Evolutionary conservation across 371 early-diverging fungal genomes (phyloP), one percentile per base, ranked within the genome.

Genomic region (Haplosporangium sp.): DNA sequence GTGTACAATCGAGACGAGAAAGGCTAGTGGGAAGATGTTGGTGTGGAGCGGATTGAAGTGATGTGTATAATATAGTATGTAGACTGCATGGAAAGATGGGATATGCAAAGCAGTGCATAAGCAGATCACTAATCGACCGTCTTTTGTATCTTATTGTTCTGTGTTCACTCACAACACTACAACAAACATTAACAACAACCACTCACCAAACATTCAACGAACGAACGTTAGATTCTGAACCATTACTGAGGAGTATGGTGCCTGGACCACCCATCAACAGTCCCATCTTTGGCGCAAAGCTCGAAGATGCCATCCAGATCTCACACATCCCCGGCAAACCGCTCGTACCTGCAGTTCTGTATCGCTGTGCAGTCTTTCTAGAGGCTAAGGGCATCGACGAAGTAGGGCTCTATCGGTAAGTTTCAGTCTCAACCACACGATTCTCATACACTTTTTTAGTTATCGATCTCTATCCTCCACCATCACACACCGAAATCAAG

Each of bases 321-420:
- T 73, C 80, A 7, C 80, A 79, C 18, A 66, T 79, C 58, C 69
- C 73, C 0, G 59, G 61, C 20, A 66, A 73, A 9, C 80, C 80
- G 12, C 23, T 65, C 45, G 73, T 79, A 11, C 80, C 80, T 0
- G 80, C 80, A n/a, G 69, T 79, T 43, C 53, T 79, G 48, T 60
- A 73, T 41, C 69, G 80, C 7, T 79, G 80, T 36, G 80, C 80
- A 36, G 69, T 68, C 21, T 79, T 79, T 29, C 62, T 79, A 8
- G 80, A 79, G 36, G 66, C 55, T 40, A 68, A 62, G 36, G 80
- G 80, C 11, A 73, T 79, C 9, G 69, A 79, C 23, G 80, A 79
- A 55, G 80, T 73, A 47, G 80, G 80, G 4, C 55, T 79, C 18
- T 79, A 79, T 55, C 80, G 80, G 80, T 79, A 79, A 64, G 73